phyloP scores from a whole-genome alignment of 2,329 filamentous ascomycete genomes.

The Proliferodiscus dingleyae region DNA sequence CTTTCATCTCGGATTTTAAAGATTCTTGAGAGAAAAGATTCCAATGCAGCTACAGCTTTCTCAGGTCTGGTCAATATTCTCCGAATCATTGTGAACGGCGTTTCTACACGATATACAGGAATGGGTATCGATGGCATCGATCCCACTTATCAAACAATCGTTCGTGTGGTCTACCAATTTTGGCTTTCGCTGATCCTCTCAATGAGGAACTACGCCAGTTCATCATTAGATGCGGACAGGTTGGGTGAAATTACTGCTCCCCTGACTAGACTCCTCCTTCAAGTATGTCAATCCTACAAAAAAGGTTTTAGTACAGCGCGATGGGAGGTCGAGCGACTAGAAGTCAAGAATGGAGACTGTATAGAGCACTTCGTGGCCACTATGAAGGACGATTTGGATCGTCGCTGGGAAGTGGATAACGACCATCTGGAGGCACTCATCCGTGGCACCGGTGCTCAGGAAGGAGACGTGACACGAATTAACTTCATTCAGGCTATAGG shows the following conservation, averaged over 20 bases:
- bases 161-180: slow-evolving; percentile 19
- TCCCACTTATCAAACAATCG: slow-evolving; percentile 15
- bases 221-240: slow-evolving; percentile 1
- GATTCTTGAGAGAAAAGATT: slow-evolving; percentile 7
- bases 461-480: neutral
- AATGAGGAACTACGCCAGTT: slow-evolving; percentile 13
- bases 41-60: slow-evolving; percentile 10
- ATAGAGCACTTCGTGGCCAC: slow-evolving; percentile 5
- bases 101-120: slow-evolving; percentile 4
- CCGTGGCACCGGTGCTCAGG: neutral
- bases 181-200: slow-evolving; percentile 21
- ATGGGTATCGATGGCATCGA: slow-evolving; percentile 7
- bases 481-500: slow-evolving; percentile 1
- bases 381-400: slow-evolving; percentile 2
- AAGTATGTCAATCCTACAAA: neutral
- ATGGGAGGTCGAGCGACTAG: neutral
- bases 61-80: slow-evolving; percentile 18
- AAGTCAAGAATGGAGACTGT: slow-evolving; percentile 1
- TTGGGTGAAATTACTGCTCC: slow-evolving; percentile 12
- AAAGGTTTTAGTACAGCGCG: neutral
- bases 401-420: slow-evolving; percentile 6
- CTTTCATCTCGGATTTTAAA: slow-evolving; percentile 9
- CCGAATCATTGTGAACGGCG: slow-evolving; percentile 21
- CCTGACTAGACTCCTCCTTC: slow-evolving; percentile 14
- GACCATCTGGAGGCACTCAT: slow-evolving; percentile 1